Evolutionary conservation across 495 filamentous ascomycete genomes (phyloP).

Genomic region (Glutinoglossum americanum): DNA sequence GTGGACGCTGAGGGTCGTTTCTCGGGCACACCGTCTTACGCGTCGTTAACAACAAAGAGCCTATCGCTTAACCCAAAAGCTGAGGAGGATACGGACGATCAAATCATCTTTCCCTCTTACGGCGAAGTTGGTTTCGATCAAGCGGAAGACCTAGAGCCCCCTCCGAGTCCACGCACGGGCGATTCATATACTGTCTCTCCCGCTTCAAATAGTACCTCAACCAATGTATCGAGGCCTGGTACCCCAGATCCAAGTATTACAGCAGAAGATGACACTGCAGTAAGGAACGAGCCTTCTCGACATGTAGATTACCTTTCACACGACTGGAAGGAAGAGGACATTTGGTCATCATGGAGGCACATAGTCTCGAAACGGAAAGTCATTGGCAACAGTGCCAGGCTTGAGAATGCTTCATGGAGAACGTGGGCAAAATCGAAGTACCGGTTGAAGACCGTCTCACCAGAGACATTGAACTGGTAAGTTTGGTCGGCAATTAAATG

Average conservation of each 20-base stretch:
- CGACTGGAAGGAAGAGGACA: conserved; percentile 90
- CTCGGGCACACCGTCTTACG: conserved; percentile 18
- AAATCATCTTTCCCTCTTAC: conserved; percentile 36
- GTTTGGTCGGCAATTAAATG: conserved; percentile 3
- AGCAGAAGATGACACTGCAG: conserved; percentile 65
- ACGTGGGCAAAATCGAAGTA: conserved; percentile 92
- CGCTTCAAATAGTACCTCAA: conserved; percentile 22
- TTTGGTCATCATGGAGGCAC: conserved; percentile 93
- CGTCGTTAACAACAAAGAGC: conserved; percentile 40
- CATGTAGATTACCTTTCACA: conserved; percentile 96
- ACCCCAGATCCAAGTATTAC: conserved; percentile 12
- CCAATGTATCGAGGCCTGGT: conserved; percentile 22
- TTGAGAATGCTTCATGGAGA: conserved; percentile 96
- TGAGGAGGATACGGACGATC: conserved; percentile 31
- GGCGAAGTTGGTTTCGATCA: conserved; percentile 20
- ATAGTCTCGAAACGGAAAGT: conserved; percentile 56
- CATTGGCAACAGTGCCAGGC: conserved; percentile 56
- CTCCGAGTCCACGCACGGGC: conserved; percentile 19
- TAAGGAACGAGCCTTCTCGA: conserved; percentile 56
- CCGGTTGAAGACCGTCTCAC: conserved; percentile 63
- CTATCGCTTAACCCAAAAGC: conserved; percentile 35
- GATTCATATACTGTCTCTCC: conserved; percentile 23
- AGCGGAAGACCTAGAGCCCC: conserved; percentile 12
- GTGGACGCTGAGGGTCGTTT: conserved; percentile 10
- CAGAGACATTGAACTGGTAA: conserved; percentile 78